Conservation (phyloP, 441 rosid genomes). For the Adansonia madagascariensis region DNA sequence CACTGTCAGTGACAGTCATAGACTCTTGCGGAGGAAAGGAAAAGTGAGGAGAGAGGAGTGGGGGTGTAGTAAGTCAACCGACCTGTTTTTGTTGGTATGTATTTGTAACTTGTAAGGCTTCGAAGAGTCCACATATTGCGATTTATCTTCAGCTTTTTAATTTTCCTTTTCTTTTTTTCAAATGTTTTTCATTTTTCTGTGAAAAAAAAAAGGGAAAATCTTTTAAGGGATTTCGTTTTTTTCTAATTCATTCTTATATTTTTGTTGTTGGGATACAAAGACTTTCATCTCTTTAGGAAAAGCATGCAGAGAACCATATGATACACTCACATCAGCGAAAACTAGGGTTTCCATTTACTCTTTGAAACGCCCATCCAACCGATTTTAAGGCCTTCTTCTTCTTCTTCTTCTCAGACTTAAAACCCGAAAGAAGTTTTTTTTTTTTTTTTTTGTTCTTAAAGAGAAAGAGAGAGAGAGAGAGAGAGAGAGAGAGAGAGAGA, state of each 20-base stretch:
- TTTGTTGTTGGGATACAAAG: background rate
- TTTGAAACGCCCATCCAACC: background rate
- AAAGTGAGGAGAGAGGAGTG: no score
- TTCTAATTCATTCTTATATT: background rate
- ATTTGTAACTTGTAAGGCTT: slow-evolving; percentile 79
- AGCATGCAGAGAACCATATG: slow-evolving; percentile 47
- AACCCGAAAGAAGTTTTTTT: background rate
- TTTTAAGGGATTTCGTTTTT: background rate
- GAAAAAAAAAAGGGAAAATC: background rate
- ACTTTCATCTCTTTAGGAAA: no score
- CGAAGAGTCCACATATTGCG: slow-evolving; percentile 61
- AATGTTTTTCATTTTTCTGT: no score
- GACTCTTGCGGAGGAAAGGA: background rate
- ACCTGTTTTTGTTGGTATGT: slow-evolving; percentile 48
- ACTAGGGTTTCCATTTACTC: slow-evolving; percentile 51
- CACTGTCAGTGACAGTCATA: background rate
- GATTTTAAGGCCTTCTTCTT: background rate
- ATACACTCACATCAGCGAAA: slow-evolving; percentile 18
- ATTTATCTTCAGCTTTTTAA: slow-evolving; percentile 38
- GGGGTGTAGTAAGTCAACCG: slow-evolving; percentile 56
- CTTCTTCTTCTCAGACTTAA: slow-evolving; percentile 25
- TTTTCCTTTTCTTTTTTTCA: slow-evolving; percentile 10
- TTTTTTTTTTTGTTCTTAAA: slow-evolving; percentile 7
- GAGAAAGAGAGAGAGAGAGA: slow-evolving; percentile 34
- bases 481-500: slow-evolving; percentile 77